Percentiles rank a stretch among this genome's conserved stretches.
phyloP scores from a whole-genome alignment of 1,139 yeast genomes.

The Kurtzmaniella natalensis region DNA sequence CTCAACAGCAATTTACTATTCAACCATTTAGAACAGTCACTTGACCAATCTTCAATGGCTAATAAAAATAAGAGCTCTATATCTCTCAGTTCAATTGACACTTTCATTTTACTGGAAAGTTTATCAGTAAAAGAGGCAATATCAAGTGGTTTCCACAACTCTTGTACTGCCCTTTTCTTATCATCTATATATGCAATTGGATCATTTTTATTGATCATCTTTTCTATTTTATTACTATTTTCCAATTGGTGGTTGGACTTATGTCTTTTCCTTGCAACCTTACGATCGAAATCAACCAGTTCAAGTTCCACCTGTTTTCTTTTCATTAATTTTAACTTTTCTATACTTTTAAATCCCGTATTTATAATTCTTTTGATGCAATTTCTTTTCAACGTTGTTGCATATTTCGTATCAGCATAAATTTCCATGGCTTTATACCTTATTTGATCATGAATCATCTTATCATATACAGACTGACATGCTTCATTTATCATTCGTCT shows the following conservation, averaged over 20 bases:
- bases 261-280: conserved; percentile 12
- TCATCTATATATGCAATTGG: conserved; percentile 14
- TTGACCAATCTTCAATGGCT: conserved; percentile 42
- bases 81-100: conserved; percentile 16
- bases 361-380: conserved; percentile 19
- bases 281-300: conserved; percentile 30
- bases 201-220: conserved; percentile 1
- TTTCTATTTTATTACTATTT: background rate
- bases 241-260: conserved; percentile 2
- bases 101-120: conserved; percentile 21
- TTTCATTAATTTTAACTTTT: conserved; percentile 20
- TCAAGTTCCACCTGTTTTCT: conserved; percentile 31
- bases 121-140: conserved; percentile 18
- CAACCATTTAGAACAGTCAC: conserved; percentile 44
- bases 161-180: conserved; percentile 29
- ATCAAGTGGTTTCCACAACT: conserved; percentile 41
- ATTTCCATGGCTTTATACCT: conserved; percentile 39
- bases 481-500: conserved; percentile 30
- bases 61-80: conserved; percentile 29
- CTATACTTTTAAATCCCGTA: conserved; percentile 21
- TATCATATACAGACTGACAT: conserved; percentile 47
- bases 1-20: conserved; percentile 33
- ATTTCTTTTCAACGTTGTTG: conserved; percentile 20
- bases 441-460: conserved; percentile 56
- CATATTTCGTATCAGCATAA: conserved; percentile 33